phyloP scores from a whole-genome alignment of 345 rosid species.

The Luvunga scandens region DNA sequence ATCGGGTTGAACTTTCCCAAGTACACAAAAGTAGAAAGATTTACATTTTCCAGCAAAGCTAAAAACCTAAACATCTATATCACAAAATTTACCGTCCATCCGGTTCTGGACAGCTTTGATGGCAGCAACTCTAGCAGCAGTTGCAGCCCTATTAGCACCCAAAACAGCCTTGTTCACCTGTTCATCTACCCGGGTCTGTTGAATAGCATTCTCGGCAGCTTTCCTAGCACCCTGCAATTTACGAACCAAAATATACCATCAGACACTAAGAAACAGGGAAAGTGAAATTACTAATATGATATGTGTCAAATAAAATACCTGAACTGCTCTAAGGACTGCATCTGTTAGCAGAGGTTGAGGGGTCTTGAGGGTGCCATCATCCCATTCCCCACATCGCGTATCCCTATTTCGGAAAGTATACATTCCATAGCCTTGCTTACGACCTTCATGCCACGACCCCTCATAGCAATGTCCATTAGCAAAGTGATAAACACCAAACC shows the following conservation, averaged over 20 bases:
- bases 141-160: constrained; percentile 84
- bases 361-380: constrained; percentile 52
- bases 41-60: constrained; percentile 29
- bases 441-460: constrained; percentile 98
- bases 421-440: constrained; percentile 85
- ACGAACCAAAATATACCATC: not conserved
- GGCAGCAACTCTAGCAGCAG: constrained; percentile 97
- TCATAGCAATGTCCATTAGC: constrained; percentile 88
- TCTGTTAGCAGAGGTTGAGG: constrained; percentile 41
- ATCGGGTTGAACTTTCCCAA: constrained; percentile 35
- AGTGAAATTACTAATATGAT: not conserved
- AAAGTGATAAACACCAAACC: constrained; percentile 86
- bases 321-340: constrained; percentile 56
- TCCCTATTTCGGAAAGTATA: constrained; percentile 77
- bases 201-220: constrained; percentile 68
- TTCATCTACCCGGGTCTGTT: constrained; percentile 60
- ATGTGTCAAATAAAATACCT: constrained; percentile 37
- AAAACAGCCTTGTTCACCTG: constrained; percentile 65
- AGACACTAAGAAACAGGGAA: not conserved
- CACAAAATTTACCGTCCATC: constrained; percentile 90
- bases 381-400: constrained; percentile 75
- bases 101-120: constrained; percentile 91
- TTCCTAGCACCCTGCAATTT: constrained; percentile 67
- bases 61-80: constrained; percentile 33
- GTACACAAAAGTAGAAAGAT: constrained; percentile 29